phyloP scores from a whole-genome alignment of 495 filamentous ascomycete genomes.

The Penicillium subrubescens region DNA sequence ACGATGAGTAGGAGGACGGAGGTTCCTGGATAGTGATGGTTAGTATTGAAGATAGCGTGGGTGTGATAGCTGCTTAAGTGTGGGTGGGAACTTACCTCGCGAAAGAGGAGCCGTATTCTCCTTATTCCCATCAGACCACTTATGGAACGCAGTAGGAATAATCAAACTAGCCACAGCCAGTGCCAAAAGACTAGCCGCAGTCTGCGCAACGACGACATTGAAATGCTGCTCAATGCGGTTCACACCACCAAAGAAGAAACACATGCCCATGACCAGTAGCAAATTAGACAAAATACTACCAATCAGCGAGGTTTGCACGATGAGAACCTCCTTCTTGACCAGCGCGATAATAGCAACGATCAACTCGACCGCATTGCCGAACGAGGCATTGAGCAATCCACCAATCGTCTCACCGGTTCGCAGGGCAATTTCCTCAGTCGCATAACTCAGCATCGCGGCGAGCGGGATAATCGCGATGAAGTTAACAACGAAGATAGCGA shows the following conservation, averaged over 20 bases:
- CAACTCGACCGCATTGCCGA: slow-evolving; percentile 88
- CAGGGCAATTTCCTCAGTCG: slow-evolving; percentile 57
- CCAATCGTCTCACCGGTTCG: slow-evolving; percentile 77
- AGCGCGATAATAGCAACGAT: slow-evolving; percentile 89
- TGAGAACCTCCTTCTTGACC: slow-evolving; percentile 68
- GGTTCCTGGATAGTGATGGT: slow-evolving; percentile 49
- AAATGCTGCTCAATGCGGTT: slow-evolving; percentile 82
- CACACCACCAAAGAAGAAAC: slow-evolving; percentile 86
- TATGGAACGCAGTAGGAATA: slow-evolving; percentile 83
- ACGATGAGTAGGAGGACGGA: slow-evolving; percentile 74
- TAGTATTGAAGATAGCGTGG: neutral
- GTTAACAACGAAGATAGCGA: slow-evolving; percentile 80
- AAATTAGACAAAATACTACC: slow-evolving; percentile 91
- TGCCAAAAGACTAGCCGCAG: slow-evolving; percentile 78
- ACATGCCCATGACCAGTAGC: slow-evolving; percentile 89
- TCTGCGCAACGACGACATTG: slow-evolving; percentile 93
- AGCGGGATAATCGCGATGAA: slow-evolving; percentile 81
- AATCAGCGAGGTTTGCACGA: slow-evolving; percentile 91
- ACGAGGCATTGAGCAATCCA: slow-evolving; percentile 83
- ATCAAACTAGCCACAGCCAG: slow-evolving; percentile 80
- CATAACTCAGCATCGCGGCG: slow-evolving; percentile 57
- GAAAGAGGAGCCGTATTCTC: slow-evolving; percentile 35
- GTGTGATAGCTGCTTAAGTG: neutral
- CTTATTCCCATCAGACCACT: slow-evolving; percentile 44
- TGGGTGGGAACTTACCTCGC: slow-evolving; percentile 34